These are phyloP conservation scores for Xylaria hypoxylon DNA, from an alignment of 2,329 filamentous ascomycete genomes.

Conservation along the genomic window DNA sequence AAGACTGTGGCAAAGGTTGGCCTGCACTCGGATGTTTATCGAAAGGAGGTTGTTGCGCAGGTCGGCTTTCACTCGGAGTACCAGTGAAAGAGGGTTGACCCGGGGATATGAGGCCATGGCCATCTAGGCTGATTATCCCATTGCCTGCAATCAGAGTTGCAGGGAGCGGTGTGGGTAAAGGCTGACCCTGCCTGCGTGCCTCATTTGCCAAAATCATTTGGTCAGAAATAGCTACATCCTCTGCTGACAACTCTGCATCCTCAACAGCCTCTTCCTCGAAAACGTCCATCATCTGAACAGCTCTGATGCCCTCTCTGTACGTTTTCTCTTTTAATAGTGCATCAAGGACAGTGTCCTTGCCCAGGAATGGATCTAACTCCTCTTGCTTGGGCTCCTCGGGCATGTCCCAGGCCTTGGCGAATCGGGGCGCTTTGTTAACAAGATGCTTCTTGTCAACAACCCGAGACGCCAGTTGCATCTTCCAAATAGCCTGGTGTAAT, in stretches of 20 bases:
- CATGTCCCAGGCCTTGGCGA: slow-evolving; percentile 68
- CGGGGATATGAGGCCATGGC: neutral
- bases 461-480: slow-evolving; percentile 80
- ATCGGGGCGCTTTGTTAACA: slow-evolving; percentile 71
- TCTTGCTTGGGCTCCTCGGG: slow-evolving; percentile 65
- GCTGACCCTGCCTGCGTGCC: slow-evolving; percentile 39
- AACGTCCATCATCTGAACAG: slow-evolving; percentile 75
- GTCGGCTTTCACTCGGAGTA: neutral
- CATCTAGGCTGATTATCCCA: slow-evolving; percentile 5
- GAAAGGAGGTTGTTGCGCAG: neutral
- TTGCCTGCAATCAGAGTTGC: neutral
- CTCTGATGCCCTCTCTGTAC: slow-evolving; percentile 58
- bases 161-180: slow-evolving; percentile 11
- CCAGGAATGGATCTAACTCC: slow-evolving; percentile 63
- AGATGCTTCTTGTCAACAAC: slow-evolving; percentile 88
- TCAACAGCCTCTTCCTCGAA: slow-evolving; percentile 77
- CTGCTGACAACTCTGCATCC: slow-evolving; percentile 64
- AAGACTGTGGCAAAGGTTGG: neutral
- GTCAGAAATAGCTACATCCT: slow-evolving; percentile 69
- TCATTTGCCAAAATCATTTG: slow-evolving; percentile 49
- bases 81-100: neutral
- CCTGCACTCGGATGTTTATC: neutral
- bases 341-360: slow-evolving; percentile 73
- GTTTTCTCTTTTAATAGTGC: slow-evolving; percentile 54
- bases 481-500: slow-evolving; percentile 82